Evolutionary conservation across 1,284 basidiomycete species (phyloP), one percentile per base, ranked within the genome.

Genomic region (Moniliella sp.): DNA sequence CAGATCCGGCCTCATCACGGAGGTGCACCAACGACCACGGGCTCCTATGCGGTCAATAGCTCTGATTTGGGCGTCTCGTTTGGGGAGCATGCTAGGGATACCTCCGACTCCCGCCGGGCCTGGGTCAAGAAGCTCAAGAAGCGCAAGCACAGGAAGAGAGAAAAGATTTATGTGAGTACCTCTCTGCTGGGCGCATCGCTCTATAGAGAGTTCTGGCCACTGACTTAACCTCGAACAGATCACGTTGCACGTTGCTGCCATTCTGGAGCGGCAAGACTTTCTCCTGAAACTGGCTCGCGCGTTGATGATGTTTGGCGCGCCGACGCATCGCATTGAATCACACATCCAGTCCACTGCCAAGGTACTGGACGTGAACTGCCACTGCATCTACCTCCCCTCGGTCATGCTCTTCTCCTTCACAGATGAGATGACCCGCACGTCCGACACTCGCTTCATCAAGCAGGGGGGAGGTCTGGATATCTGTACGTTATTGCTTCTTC

Each of bases 271-370:
- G 13, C 81, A 88, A 59, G 77, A 84, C 44, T 88, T 88, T 63
- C 68, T 88, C 39, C 65, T 84, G 58, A 88, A 88, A 65, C 70
- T 88, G 25, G 71, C 77, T 11, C 71, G 82, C 28, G 75, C 79
- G 5, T 71, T 91, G 66, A 86, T 88, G 80, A 84, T 84, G 80
- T 88, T 84, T 46, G 81, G 81, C 23, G 78, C 75, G 2, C 81
- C 83, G n/a, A 74, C 75, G 2, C 81, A 88, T 61, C 74, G 82
- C 28, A 69, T 88, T 28, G 78, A 77, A 52, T 71, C 79, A 4
- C 82, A 86, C 60, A 76, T 88, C 45, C 75, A 78, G 59, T 73
- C 76, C 15, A 83, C 82, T 3, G 81, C 76, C 9, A 70, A 70
- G 4, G 80, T 86, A 12, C 70, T 91, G 27, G 81, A 86, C 48